phyloP scores from a whole-genome alignment of 2,329 filamentous ascomycete genomes.

The Neofusicoccum laricinum region DNA sequence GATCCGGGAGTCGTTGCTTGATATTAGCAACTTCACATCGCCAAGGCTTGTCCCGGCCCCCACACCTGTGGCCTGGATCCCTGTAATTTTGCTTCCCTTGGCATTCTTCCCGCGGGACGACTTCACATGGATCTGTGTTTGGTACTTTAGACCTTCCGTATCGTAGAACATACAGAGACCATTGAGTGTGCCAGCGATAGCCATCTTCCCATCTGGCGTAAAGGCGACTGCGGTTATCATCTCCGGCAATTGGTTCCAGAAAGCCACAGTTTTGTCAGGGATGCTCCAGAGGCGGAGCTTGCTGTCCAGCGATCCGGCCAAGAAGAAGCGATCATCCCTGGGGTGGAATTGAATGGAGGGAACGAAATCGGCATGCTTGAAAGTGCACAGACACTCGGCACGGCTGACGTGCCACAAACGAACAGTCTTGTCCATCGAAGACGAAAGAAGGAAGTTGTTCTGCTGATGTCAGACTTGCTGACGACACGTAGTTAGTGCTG shows the following conservation, averaged over 20 bases:
- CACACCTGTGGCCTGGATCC: slow-evolving; percentile 60
- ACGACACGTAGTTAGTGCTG: not conserved
- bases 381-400: slow-evolving; percentile 83
- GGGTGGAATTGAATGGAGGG: slow-evolving; percentile 95
- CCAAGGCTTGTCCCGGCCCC: slow-evolving; percentile 52
- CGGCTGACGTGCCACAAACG: slow-evolving; percentile 88
- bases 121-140: slow-evolving; percentile 87
- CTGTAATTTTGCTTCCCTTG: slow-evolving; percentile 96
- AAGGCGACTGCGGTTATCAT: slow-evolving; percentile 94
- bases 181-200: slow-evolving; percentile 82
- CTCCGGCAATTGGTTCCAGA: slow-evolving; percentile 71
- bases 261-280: slow-evolving; percentile 90
- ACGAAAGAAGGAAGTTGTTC: slow-evolving; percentile 94
- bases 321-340: slow-evolving; percentile 90
- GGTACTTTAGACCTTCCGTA: slow-evolving; percentile 81
- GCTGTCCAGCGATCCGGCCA: slow-evolving; percentile 87
- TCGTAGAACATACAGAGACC: slow-evolving; percentile 89
- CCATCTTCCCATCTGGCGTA: slow-evolving; percentile 83
- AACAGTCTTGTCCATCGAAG: slow-evolving; percentile 97
- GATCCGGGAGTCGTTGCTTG: slow-evolving; percentile 91
- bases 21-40: slow-evolving; percentile 81
- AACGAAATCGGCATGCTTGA: slow-evolving; percentile 92
- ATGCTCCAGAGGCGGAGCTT: slow-evolving; percentile 94
- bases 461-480: slow-evolving; percentile 23
- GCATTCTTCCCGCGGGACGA: slow-evolving; percentile 90